phyloP scores from a whole-genome alignment of 352 stramenopile species.

The Phytophthora tentaculata region DNA sequence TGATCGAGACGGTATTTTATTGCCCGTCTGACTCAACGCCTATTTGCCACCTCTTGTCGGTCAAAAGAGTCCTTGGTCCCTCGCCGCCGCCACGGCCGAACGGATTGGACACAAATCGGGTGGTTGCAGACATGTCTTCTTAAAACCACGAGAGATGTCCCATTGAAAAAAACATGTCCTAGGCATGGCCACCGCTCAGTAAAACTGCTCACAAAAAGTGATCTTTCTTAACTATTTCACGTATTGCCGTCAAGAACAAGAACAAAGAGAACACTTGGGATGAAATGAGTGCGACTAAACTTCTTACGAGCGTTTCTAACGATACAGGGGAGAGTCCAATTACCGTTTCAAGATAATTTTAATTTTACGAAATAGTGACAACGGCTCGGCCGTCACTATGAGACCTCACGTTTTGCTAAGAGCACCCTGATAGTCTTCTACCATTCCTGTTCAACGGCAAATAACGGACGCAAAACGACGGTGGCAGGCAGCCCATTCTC shows the following conservation, averaged over 20 bases:
- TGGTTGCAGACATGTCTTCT: too few relatives aligned
- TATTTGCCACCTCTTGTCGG: too few relatives aligned
- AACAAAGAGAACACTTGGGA: not conserved
- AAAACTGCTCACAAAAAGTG: too few relatives aligned
- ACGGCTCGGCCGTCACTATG: conserved; percentile 13
- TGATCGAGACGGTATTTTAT: too few relatives aligned
- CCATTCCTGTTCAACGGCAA: conserved; percentile 19
- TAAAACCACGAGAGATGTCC: too few relatives aligned
- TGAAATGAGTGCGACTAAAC: not conserved
- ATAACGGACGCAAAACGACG: conserved; percentile 37
- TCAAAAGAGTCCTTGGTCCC: too few relatives aligned
- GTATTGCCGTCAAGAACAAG: not conserved
- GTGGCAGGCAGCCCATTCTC: conserved; percentile 7
- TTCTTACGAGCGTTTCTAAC: conserved; percentile 2
- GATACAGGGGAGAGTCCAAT: conserved; percentile 3
- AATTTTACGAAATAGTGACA: conserved; percentile 31
- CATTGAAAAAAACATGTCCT: too few relatives aligned
- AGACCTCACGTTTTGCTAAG: not conserved
- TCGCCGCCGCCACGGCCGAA: too few relatives aligned
- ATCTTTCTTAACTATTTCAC: not conserved
- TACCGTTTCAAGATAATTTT: conserved; percentile 1
- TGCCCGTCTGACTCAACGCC: too few relatives aligned
- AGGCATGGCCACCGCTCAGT: too few relatives aligned
- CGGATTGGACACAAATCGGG: too few relatives aligned
- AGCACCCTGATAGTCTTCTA: not conserved